phyloP scores from a whole-genome alignment of 345 rosid species.

The Turnera subulata region DNA sequence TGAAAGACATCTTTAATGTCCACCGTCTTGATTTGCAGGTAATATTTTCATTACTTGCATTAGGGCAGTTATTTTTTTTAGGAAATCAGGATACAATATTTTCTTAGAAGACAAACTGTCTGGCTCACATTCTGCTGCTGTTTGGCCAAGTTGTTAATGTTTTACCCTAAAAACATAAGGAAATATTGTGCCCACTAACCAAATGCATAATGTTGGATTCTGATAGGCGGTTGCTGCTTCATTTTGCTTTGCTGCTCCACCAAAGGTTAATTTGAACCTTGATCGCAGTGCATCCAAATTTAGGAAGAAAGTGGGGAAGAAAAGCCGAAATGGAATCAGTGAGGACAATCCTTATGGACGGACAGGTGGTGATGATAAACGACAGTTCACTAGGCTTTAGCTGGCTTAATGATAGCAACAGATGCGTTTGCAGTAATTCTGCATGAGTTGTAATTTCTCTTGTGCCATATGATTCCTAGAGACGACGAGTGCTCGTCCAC shows the following conservation, averaged over 20 bases:
- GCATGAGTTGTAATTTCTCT: no score
- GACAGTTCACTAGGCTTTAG: not conserved
- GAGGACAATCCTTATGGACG: slow-evolving; percentile 79
- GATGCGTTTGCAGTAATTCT: no score
- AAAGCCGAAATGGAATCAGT: slow-evolving; percentile 54
- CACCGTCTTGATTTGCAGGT: slow-evolving; percentile 95
- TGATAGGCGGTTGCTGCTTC: slow-evolving; percentile 87
- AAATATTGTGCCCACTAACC: not conserved
- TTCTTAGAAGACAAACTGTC: no score
- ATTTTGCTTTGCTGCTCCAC: slow-evolving; percentile 85
- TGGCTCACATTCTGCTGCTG: no score
- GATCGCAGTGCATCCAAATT: slow-evolving; percentile 88
- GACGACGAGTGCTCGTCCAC: no score
- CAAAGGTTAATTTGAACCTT: slow-evolving; percentile 75
- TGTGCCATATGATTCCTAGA: no score
- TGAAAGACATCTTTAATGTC: slow-evolving; percentile 91
- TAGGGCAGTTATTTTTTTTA: not conserved
- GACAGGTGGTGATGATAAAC: not conserved
- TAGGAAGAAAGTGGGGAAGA: slow-evolving; percentile 57
- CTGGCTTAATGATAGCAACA: no score
- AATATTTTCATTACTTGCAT: not conserved
- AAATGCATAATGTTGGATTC: slow-evolving; percentile 6
- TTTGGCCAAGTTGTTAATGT: not conserved
- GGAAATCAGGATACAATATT: not conserved
- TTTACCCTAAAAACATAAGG: not conserved